Evolutionary conservation across 192 early-diverging fungal species (phyloP).

Genomic region (Coemansia sp.): DNA sequence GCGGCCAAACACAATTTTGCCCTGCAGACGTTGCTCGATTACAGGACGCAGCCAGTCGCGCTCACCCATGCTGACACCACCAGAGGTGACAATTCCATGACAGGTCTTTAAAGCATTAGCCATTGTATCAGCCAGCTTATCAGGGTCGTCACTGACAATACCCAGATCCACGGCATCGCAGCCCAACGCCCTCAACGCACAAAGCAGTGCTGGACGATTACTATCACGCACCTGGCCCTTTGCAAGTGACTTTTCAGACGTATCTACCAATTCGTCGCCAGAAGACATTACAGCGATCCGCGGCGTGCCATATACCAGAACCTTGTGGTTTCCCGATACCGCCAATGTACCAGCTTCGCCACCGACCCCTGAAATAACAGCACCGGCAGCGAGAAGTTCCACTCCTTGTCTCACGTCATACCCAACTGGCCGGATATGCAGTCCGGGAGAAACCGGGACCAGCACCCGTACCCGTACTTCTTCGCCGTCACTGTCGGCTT

Average conservation of each 20-base stretch:
- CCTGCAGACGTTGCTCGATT: constrained; percentile 74
- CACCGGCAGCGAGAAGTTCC: constrained; percentile 60
- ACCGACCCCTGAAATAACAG: constrained; percentile 65
- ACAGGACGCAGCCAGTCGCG: constrained; percentile 87
- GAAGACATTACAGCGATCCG: constrained; percentile 81
- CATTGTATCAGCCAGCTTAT: constrained; percentile 56
- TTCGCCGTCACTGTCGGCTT: constrained; percentile 56
- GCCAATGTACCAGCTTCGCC: constrained; percentile 85
- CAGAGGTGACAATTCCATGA: constrained; percentile 86
- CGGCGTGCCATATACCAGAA: constrained; percentile 64
- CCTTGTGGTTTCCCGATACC: constrained; percentile 67
- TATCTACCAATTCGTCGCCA: constrained; percentile 81
- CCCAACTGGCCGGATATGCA: constrained; percentile 83
- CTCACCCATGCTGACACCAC: constrained; percentile 99
- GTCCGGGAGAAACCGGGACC: constrained; percentile 29
- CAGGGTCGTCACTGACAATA: constrained; percentile 69
- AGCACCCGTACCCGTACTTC: constrained; percentile 44
- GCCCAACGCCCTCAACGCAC: constrained; percentile 61
- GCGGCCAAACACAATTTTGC: constrained; percentile 84
- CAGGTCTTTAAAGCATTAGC: constrained; percentile 48
- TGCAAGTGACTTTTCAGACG: constrained; percentile 25
- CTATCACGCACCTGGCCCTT: constrained; percentile 78
- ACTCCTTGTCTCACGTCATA: constrained; percentile 68
- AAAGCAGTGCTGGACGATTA: constrained; percentile 77
- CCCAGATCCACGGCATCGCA: constrained; percentile 74